Evolutionary conservation across 2,329 filamentous ascomycete species (phyloP), one percentile per base, ranked within the genome.

Genomic region (Alternaria postmessia): DNA sequence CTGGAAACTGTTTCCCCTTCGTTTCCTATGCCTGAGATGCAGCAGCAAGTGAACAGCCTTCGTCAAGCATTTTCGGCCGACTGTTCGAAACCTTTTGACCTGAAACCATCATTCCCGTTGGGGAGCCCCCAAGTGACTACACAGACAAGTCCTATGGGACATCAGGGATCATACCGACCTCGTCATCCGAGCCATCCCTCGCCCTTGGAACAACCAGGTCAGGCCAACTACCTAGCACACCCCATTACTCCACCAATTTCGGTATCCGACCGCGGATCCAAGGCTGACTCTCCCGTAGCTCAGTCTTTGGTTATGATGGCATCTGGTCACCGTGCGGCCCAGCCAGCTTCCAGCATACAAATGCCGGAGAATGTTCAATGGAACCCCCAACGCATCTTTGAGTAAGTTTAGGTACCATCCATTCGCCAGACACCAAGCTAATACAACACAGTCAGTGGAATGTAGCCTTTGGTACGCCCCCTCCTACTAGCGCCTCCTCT

Each of bases 21-120:
- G 5, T 96, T 92, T 91, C 91, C 92, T 2, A 93, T 96, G 86
- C 90, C 91, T 3, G 94, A 97, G 70, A 91, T 97, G 80, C 90
- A 96, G 75, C 89, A 89, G 54, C 93, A 97, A 78, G 93, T 98
- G 65, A 90, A 97, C 74, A 91, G 92, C 39, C 86, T 98, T 32
- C 89, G 94, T 41, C 89, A 94, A 73, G 94, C 94, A 5, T 98
- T 98, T 74, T 97, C 94, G 28, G 91, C 92, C 54, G 92, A 98
- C 76, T 86, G 85, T 24, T 88, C 86, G 68, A 94, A 93, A 74
- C 91, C 93, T 2, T 98, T 98, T 77, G 91, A 94, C 66, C 82
- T 98, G 59, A 97, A 96, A 78, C 87, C 91, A 3, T 91, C 87
- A 51, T 97, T 97, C 73, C 93, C 93, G 0, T 93, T 94, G 71